Percentiles rank a stretch among this genome's conserved stretches.
These are phyloP conservation scores for Telfairia occidentalis DNA, from an alignment of 331 rosid genomes.

Conservation along the genomic window DNA sequence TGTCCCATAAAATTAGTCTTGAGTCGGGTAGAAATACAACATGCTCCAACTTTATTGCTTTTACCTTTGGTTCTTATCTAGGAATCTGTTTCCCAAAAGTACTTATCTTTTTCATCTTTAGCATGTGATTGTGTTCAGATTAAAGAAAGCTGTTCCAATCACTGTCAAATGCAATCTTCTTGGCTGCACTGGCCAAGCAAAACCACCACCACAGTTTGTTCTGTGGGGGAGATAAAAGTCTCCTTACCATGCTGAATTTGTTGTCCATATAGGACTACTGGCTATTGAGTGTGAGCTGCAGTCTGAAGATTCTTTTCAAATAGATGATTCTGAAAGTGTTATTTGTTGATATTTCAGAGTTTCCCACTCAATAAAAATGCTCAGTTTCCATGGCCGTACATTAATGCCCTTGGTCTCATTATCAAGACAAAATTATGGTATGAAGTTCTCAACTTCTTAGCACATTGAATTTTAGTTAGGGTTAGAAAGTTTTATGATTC, in stretches of 20 bases:
- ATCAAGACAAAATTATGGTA: neutral
- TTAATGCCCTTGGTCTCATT: neutral
- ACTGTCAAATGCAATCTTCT: constrained; percentile 14
- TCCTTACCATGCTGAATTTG: neutral
- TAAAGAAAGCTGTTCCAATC: constrained; percentile 7
- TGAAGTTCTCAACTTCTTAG: neutral
- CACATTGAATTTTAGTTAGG: neutral
- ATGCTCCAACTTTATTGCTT: neutral
- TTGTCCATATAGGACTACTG: neutral
- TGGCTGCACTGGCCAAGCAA: constrained; percentile 10
- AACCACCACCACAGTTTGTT: constrained; percentile 10
- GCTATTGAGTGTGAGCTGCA: neutral
- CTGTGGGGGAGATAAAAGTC: constrained; percentile 13
- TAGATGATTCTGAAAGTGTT: neutral
- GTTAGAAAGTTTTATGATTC: neutral
- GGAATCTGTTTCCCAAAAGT: constrained; percentile 9
- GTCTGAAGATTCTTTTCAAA: constrained; percentile 6
- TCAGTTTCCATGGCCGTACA: neutral
- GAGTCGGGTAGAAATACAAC: constrained; percentile 2
- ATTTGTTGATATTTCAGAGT: constrained; percentile 6
- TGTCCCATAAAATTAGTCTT: neutral
- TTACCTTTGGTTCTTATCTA: constrained; percentile 8
- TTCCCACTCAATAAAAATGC: neutral
- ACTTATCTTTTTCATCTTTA: constrained; percentile 10
- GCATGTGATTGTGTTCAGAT: constrained; percentile 8